Base-by-base conservation (phyloP, 2,329 filamentous ascomycete genomes). In the Ophiostoma angusticollis region DNA sequence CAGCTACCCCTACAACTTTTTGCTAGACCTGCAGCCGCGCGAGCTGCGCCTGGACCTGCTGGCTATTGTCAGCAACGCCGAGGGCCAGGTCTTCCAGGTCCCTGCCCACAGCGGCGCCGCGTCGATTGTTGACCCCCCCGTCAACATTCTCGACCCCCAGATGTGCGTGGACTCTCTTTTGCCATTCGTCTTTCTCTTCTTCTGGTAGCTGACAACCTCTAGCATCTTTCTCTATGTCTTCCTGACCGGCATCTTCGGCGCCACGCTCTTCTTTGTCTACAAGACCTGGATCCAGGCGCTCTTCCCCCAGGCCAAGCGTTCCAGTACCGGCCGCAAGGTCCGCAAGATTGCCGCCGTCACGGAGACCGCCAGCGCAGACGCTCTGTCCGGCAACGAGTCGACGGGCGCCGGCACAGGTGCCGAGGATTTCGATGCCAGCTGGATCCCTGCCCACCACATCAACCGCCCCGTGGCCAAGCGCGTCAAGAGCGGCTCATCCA, bases 151-250 rank as follows among this genome's bases (percentile, higher is more conserved):
- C 14, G 49, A 50, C 35, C 49, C 48, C 2, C 47, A 51, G 44
- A 48, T 51, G 89, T 96, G 70, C 62, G 80, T 62, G 9, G 7
- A 17, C 8, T 23, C 29, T 24, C 16, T 11, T 12, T 22, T 14
- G 31, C 22, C 21, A 44, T 16, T 46, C 17, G 14, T 34, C 24
- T 38, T 9, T n/a, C 4, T 21, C 6, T 27, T 14, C 7, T 22
- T 36, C 6, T 18, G 29, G 18, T 22, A 11, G 9, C 7, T 35
- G 8, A 16, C 43, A 41, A 32, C 45, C 3, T 3, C 14, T 40
- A 96, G 91, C 58, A 85, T 96, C 65, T 98, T 98, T 78, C 78
- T 98, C 47, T 96, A 96, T 70, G 70, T 94, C 58, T 79, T 96
- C 68, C 81, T 98, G 52, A 68, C 80, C 39, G 78, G 72, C 45